Base-by-base conservation (phyloP, 257 asterid genomes). In the Solanum bulbocastanum region DNA sequence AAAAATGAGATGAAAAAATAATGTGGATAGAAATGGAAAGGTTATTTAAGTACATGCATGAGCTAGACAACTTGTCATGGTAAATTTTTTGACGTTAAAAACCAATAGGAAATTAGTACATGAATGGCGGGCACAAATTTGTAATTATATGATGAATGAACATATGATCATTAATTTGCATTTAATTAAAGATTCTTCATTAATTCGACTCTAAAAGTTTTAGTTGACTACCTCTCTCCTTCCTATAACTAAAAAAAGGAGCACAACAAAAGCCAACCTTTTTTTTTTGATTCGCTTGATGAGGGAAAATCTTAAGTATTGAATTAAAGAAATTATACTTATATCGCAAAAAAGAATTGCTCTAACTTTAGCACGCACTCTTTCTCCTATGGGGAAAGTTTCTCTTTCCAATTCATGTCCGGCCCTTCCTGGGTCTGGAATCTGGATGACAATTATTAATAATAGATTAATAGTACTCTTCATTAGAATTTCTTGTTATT, bases 301-400 rank as follows among this genome's bases (percentile, higher is more conserved):
- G 4, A 10, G 15, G 14, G 14, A 42, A 42, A 13, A 11, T 4
- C 49, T 10, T 42, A 42, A 42, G 14, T 42, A 42, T 13, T 42
- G 15, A 42, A 44, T 11, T 12, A 42, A 11, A 6, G 49, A 42
- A 42, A 42, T 42, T 42, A 42, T 5, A 42, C 4, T 0, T 10
- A 42, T 42, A 42, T 42, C 18, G 62, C 0, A 1, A 60, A 60
- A 20, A 20, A 60, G 4, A 56, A 0, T 0, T 22, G 27, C 6
- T 60, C 27, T 60, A 8, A 1, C 68, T 60, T 60, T 22, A 60
- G 68, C 68, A 0, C 4, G 1, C 27, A 60, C 27, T 5, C 13
- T 60, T 60, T 22, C 6, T 22, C n/a, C 10, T 56, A 16, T 56
- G 10, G 20, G 65, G n/a, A 56, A 56, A 56, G 0, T 56, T 20